Evolutionary conservation across 1,139 yeast species (phyloP), one percentile per base, ranked within the genome.

Genomic region (Lodderomyces margitis): DNA sequence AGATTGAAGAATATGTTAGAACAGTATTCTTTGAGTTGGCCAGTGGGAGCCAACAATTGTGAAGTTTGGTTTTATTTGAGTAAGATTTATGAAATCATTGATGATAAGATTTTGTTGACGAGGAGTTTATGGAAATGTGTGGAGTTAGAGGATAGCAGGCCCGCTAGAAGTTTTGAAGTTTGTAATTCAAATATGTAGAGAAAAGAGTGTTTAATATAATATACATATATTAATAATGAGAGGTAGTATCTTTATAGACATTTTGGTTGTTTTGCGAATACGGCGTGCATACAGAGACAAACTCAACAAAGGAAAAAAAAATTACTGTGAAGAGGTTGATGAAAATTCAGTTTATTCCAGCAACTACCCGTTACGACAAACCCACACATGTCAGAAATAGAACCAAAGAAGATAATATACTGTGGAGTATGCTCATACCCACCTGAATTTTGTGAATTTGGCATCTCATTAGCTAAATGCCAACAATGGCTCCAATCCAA

Each of bases 361-460:
- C 21, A 11, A n/a, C 24, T 9, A 3, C 16, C 21, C 37, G 37
- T 14, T 19, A 3, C 35, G 35, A 40, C 39, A 12, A 23, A 16
- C 21, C 11, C 20, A 36, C 15, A 19, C 3, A 37, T 70, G 75
- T 47, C 72, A 5, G 70, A 66, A 51, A 56, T 65, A 20, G 51
- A 46, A 32, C 78, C 85, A 12, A 72, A 64, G 52, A 54, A 65
- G 21, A 74, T 81, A 15, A 55, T 75, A 10, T 89, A 91, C 66
- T 91, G 98, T 63, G 92, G 82, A 5, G 77, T 89, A 8, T 91
- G 98, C 62, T 66, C 89, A 1, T 83, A 80, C 57, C 97, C 97
- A 12, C 92, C 92, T 2, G 98, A 89, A 64, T 91, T 83, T 66
- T 91, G 98, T 68, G 98, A 91, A 60, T 91, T 89, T 59, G 95